Base-by-base conservation (phyloP, 116 monocot species). In the Cymodocea nodosa region DNA sequence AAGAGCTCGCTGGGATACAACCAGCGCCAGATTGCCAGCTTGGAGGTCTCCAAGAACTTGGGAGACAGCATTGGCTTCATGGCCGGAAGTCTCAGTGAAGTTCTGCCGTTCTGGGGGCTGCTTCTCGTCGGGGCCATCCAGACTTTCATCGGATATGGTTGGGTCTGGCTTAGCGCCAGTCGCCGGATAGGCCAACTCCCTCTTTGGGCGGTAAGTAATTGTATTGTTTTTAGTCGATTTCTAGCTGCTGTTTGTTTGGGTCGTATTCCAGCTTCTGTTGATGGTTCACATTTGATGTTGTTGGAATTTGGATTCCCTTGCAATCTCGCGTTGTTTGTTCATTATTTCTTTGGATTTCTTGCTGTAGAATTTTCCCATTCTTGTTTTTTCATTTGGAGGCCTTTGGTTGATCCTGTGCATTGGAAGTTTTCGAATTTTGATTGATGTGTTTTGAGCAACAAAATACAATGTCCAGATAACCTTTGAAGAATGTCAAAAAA, bases 151-250 rank as follows among this genome's bases (percentile, higher is more conserved):
- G 94, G 90, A 0, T 90, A 89, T 56, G 90, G 90, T 4, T 83
- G 76, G 80, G 83, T 94, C 44, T 90, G 87, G 87, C 77, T 94
- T 57, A 69, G 74, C 15, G 81, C 90, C n/a, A 79, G 77, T 2
- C 73, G 80, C 7, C 66, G 78, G 10, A 68, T 62, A 4, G 56
- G 82, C 15, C 30, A 64, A 20, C 52, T 83, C 18, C 89, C 94
- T 71, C 84, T 89, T 16, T 94, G 86, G 89, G 82, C 52, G 86
- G 94, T 94, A 70, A 82, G 94, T 94, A 72, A 82, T 86, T 83
- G 4, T 2, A 24, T 16, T 59, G 14, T 25, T 23, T 23, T 64
- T 64, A 19, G 5, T 64, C 23, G 57, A 4, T 57, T 57, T 13
- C 57, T 25, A 23, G 13, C 24, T 55, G 20, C 22, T 18, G 16